Base-by-base conservation (phyloP, 768 basidiomycete species). In the Lyophyllum atratum region DNA sequence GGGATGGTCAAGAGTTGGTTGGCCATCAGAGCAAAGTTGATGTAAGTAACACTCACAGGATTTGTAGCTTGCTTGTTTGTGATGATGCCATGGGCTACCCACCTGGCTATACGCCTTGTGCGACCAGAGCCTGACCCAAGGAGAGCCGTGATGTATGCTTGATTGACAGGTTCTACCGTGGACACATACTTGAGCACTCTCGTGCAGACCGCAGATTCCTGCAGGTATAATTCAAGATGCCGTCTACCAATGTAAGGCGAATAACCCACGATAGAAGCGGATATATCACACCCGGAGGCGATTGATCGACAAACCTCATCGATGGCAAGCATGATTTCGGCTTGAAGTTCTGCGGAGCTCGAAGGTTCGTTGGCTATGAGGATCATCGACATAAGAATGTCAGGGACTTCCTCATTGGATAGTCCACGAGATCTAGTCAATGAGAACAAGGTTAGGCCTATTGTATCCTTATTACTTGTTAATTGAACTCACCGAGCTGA, bases 321-420 rank as follows among this genome's bases (percentile, higher is more conserved):
- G 39, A 87, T 68, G 1, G 80, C 74, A 7, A 71, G 60, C 44
- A 76, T 76, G 44, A 88, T 68, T 7, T 83, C 82, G 24, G 66
- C 71, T 52, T 69, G 73, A 8, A 85, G 71, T 14, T 81, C 78
- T 3, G 68, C 64, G 1, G 78, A 69, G 29, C 79, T 79, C 12
- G 75, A 69, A 1, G 75, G 67, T 61, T 91, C 89, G 58, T 88
- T 76, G 2, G 76, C 85, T 25, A 91, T 66, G 2, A 86, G 70
- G 4, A 86, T 58, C 40, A 92, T 61, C 2, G 75, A 69, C 48
- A 84, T 60, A 8, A 86, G 60, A 21, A 86, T 65, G 55, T 83
- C 76, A 12, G 81, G 75, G 1, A 80, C 63, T 21, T 87, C 84
- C 5, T 72, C 65, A 7, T 53, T 43, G 17, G 63, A 59, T 15